Percentiles rank a stretch among this genome's conserved stretches.
These are phyloP conservation scores for Pharus latifolius DNA, from an alignment of 176 grass and related monocot genomes.

Conservation along the genomic window DNA sequence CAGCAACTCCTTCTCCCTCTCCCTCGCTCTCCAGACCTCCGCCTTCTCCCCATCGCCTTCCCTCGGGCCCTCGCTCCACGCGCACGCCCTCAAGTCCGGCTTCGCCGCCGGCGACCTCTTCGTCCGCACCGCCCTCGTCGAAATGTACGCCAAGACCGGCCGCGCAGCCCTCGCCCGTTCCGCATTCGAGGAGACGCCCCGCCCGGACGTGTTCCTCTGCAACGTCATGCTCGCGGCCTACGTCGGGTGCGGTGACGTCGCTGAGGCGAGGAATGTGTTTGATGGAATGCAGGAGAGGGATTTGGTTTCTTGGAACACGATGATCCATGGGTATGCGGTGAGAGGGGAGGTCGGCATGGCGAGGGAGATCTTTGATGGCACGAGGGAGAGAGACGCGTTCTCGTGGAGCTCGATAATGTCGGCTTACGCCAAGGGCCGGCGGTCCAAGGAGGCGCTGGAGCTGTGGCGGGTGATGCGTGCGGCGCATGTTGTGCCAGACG, in stretches of 20 bases:
- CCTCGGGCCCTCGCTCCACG: constrained; percentile 27
- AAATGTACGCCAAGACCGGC: constrained; percentile 45
- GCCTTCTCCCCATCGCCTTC: not conserved
- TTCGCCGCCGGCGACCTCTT: constrained; percentile 57
- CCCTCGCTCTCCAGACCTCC: constrained; percentile 34
- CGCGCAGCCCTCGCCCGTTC: constrained; percentile 17
- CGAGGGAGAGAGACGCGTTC: constrained; percentile 25
- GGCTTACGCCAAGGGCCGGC: constrained; percentile 23
- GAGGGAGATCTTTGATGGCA: constrained; percentile 46
- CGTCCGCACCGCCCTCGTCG: constrained; percentile 58
- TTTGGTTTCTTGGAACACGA: constrained; percentile 64
- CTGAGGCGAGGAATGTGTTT: constrained; percentile 40
- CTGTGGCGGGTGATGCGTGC: constrained; percentile 39
- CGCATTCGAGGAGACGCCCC: constrained; percentile 47
- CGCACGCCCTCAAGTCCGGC: constrained; percentile 30
- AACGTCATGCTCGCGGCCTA: constrained; percentile 60
- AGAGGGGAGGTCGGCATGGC: constrained; percentile 28
- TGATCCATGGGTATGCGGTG: constrained; percentile 55
- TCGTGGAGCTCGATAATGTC: constrained; percentile 77
- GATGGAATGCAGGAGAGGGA: constrained; percentile 46
- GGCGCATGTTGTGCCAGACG: constrained; percentile 9
- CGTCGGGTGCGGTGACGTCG: constrained; percentile 13
- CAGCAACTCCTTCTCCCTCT: constrained; percentile 47
- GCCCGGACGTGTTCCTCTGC: constrained; percentile 40
- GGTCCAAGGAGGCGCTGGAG: constrained; percentile 37